phyloP scores from a whole-genome alignment of 2,329 filamentous ascomycete genomes.

The Xylaria sp. region DNA sequence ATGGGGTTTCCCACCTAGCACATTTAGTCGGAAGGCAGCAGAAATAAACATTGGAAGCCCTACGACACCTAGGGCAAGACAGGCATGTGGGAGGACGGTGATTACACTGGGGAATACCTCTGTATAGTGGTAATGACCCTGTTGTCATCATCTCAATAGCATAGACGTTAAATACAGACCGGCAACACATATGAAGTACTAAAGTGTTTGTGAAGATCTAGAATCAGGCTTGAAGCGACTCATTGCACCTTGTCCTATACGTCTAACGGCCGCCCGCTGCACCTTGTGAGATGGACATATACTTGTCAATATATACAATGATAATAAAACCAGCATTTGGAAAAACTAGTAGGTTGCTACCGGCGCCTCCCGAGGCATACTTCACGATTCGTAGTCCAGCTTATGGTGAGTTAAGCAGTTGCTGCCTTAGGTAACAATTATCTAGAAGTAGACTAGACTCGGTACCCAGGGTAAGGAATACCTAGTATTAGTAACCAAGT shows the following conservation, averaged over 20 bases:
- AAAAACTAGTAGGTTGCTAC: background rate
- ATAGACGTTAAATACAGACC: slow-evolving; percentile 47
- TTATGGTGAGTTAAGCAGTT: background rate
- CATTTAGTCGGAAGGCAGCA: slow-evolving; percentile 24
- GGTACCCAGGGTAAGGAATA: background rate
- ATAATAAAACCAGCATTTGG: background rate
- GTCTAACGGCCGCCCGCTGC: background rate
- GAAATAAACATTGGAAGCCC: slow-evolving; percentile 23
- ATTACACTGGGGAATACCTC: slow-evolving; percentile 32
- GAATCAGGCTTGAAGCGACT: slow-evolving; percentile 31
- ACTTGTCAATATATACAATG: background rate
- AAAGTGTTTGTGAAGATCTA: slow-evolving; percentile 39
- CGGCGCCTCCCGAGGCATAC: too few species aligned
- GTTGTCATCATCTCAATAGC: slow-evolving; percentile 41
- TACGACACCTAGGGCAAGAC: slow-evolving; percentile 34
- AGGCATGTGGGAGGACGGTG: slow-evolving; percentile 33
- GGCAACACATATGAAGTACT: slow-evolving; percentile 39
- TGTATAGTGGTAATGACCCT: slow-evolving; percentile 34
- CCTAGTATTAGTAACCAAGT: background rate
- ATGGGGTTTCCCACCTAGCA: slow-evolving; percentile 6
- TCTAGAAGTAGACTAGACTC: background rate
- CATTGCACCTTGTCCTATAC: background rate
- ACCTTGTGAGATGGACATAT: background rate
- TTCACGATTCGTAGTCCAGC: too few species aligned
- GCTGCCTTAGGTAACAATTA: background rate